Evolutionary conservation across 1,284 basidiomycete species (phyloP), one percentile per base, ranked within the genome.

Genomic region (Coriolopsis trogii): DNA sequence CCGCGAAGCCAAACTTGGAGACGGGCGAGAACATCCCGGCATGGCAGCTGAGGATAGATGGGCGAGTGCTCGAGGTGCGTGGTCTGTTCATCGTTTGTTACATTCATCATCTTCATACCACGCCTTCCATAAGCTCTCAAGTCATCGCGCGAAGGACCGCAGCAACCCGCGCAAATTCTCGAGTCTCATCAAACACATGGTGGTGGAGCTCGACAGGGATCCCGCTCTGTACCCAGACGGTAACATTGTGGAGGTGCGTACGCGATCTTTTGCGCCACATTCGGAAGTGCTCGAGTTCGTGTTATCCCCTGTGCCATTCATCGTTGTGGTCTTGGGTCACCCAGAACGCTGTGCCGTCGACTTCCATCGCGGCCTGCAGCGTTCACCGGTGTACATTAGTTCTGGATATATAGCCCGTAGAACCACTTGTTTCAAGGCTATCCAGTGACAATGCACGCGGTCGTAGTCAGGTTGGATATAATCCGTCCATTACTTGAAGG

Each of bases 31-130:
- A 90, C 2, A 87, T 96, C 16, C 92, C 95, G 1, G 91, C 93
- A 0, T 98, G 94, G 94, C 83, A 87, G 33, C 75, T 98, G 51
- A 89, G 85, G 66, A 82, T 98, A 50, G 95, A 98, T 63, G 95
- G 95, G 0, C 80, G 95, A 45, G 67, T 98, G 51, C 76, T 98
- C 3, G 87, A 91, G 79, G 87, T 86, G 51, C 43, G 78, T 67
- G 15, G 41, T 42, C 24, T 18, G n/a, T 28, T 38, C 23, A 30
- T 23, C n/a, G 15, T 26, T 9, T 51, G 31, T 23, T 1, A n/a
- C 6, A 26, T 16, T 13, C 39, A n/a, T n/a, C 13, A 18, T 29
- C n/a, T 18, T 47, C 6, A 50, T 20, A 3, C 15, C 16, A 15
- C 6, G 16, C 20, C 16, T 21, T 21, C 20, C 50, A n/a, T n/a